phyloP scores from a whole-genome alignment of 2,329 filamentous ascomycete species.

The Thyridium curvatum region DNA sequence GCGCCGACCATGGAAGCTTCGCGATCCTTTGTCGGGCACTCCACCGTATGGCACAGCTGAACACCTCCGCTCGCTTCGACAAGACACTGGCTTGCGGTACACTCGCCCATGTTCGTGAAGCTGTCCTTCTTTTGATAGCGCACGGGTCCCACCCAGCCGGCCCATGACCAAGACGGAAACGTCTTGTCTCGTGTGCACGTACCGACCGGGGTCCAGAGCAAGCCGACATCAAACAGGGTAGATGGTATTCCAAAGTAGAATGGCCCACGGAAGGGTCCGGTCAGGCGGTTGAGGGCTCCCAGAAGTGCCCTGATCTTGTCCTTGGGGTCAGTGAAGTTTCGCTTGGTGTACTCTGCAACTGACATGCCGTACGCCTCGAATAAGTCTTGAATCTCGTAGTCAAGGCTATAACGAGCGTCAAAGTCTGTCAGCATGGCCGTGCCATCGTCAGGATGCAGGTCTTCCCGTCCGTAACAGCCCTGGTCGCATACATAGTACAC shows the following conservation, averaged over 20 bases:
- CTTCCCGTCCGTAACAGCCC: conserved; percentile 3
- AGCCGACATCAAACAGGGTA: conserved; percentile 2
- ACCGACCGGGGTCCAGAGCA: conserved; percentile 2
- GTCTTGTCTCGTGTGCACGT: background rate
- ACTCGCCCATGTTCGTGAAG: conserved; percentile 3
- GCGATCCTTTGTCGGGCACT: background rate
- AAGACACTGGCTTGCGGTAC: conserved; percentile 3
- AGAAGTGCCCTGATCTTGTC: conserved; percentile 4
- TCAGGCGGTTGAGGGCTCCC: conserved; percentile 3
- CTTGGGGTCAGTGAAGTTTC: conserved; percentile 1
- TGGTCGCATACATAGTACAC: conserved; percentile 3
- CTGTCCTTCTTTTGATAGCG: background rate
- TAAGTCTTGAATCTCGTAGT: conserved; percentile 2
- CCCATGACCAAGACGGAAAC: conserved; percentile 7
- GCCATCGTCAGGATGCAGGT: conserved; percentile 1
- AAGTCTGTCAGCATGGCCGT: background rate
- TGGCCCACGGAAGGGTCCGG: background rate
- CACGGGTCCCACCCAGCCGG: conserved; percentile 4
- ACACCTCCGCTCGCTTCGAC: background rate
- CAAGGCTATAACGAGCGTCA: conserved; percentile 1
- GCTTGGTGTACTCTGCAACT: conserved; percentile 4
- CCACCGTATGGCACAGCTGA: conserved; percentile 1
- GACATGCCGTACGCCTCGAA: conserved; percentile 3
- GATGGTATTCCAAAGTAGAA: conserved; percentile 3
- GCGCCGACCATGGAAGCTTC: background rate